A percentile compares a stretch with the other conserved stretches of the same genome.
phyloP scores from a whole-genome alignment of 2,329 filamentous ascomycete species.

The Colletotrichum viniferum region DNA sequence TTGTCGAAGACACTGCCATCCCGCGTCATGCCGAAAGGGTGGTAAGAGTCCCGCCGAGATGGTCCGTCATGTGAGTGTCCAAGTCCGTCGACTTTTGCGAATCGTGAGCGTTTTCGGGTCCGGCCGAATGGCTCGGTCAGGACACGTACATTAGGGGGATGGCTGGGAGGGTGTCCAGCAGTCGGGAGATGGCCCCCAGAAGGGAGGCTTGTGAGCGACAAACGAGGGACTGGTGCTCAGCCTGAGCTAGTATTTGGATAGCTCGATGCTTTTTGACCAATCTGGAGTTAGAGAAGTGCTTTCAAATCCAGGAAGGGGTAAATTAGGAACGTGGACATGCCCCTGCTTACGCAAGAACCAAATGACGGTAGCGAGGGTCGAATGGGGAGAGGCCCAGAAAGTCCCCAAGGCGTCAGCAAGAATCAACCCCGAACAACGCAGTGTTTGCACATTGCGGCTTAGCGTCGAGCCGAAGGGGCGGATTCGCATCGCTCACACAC shows the following conservation, averaged over 20 bases:
- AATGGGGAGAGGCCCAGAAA: neutral
- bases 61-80: constrained; percentile 9
- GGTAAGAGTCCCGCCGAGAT: constrained; percentile 6
- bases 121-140: neutral
- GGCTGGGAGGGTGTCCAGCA: neutral
- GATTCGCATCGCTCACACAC: neutral
- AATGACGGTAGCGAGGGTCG: neutral
- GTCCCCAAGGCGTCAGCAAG: constrained; percentile 1
- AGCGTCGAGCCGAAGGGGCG: constrained; percentile 10
- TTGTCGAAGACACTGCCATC: neutral
- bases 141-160: neutral
- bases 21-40: neutral
- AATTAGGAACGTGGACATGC: neutral
- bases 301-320: neutral
- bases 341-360: constrained; percentile 3
- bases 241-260: neutral
- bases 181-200: neutral
- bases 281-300: neutral
- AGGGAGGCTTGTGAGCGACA: neutral
- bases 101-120: neutral
- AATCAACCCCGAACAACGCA: neutral
- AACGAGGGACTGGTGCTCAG: neutral
- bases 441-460: neutral
- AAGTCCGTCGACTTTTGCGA: neutral
- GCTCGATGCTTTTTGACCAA: neutral